These are phyloP conservation scores for Pseudohalonectria lignicola DNA, from an alignment of 2,329 filamentous ascomycete genomes.

Conservation along the genomic window DNA sequence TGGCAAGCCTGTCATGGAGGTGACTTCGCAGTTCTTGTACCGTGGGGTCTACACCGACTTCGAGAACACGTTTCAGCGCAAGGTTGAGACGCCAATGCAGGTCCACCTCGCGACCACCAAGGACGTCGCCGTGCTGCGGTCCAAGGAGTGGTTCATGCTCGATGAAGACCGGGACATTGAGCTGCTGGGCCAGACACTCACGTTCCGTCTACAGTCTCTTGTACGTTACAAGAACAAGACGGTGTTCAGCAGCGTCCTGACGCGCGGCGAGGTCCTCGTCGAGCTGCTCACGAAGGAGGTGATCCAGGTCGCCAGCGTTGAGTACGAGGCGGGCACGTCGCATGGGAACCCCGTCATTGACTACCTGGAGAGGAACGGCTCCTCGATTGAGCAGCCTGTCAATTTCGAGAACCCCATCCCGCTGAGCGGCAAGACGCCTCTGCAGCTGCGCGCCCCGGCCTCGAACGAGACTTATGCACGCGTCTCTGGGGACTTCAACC, in stretches of 20 bases:
- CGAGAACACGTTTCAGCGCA: slow-evolving; percentile 98
- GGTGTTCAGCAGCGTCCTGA: slow-evolving; percentile 85
- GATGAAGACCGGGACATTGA: slow-evolving; percentile 65
- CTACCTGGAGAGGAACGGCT: slow-evolving; percentile 85
- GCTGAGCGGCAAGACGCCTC: slow-evolving; percentile 79
- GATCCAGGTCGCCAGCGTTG: slow-evolving; percentile 92
- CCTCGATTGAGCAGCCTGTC: slow-evolving; percentile 88
- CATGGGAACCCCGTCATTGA: slow-evolving; percentile 96
- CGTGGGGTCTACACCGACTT: slow-evolving; percentile 86
- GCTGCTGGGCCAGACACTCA: slow-evolving; percentile 83
- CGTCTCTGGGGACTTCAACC: slow-evolving; percentile 97
- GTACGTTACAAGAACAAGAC: slow-evolving; percentile 91
- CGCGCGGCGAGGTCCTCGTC: slow-evolving; percentile 80
- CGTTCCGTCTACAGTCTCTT: slow-evolving; percentile 88
- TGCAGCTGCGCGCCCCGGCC: slow-evolving; percentile 80
- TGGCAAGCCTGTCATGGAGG: slow-evolving; percentile 85
- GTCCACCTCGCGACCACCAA: slow-evolving; percentile 77
- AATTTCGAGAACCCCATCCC: slow-evolving; percentile 97
- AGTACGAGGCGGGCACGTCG: slow-evolving; percentile 84
- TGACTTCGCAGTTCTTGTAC: slow-evolving; percentile 97
- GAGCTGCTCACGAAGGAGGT: slow-evolving; percentile 96
- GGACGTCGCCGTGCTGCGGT: slow-evolving; percentile 86
- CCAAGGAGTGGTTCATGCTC: slow-evolving; percentile 95
- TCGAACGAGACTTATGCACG: slow-evolving; percentile 97
- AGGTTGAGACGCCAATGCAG: slow-evolving; percentile 91